Percentiles rank a stretch among this genome's conserved stretches.
Conservation (phyloP, 257 asterid species). For the Solanum virginianum region DNA sequence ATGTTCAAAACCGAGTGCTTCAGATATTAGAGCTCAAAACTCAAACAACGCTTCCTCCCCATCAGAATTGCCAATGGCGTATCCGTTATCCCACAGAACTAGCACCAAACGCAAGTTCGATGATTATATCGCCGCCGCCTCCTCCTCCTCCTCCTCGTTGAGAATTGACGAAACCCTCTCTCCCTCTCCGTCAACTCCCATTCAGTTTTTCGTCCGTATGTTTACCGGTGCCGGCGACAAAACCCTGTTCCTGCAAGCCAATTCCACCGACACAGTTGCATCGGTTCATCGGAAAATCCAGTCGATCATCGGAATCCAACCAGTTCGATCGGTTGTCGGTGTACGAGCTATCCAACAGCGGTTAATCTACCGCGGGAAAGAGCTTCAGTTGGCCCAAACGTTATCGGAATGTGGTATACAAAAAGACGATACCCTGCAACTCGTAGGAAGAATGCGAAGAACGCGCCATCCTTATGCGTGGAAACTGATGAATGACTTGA, state of each 20-base stretch:
- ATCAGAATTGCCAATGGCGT: neutral
- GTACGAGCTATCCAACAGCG: slow-evolving; percentile 42
- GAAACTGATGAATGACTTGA: slow-evolving; percentile 43
- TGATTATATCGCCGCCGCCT: slow-evolving; percentile 27
- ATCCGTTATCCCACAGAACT: neutral
- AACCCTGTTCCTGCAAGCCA: slow-evolving; percentile 46
- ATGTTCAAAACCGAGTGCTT: neutral
- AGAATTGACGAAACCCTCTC: slow-evolving; percentile 35
- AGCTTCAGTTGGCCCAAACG: slow-evolving; percentile 56
- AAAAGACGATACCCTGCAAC: slow-evolving; percentile 39
- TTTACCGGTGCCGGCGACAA: slow-evolving; percentile 29
- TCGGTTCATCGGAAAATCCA: slow-evolving; percentile 42
- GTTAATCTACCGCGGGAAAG: slow-evolving; percentile 51
- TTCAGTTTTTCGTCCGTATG: slow-evolving; percentile 71
- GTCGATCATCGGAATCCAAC: slow-evolving; percentile 28
- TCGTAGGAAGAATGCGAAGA: slow-evolving; percentile 69
- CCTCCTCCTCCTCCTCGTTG: slow-evolving; percentile 21
- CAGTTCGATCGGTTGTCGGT: neutral
- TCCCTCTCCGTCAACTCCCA: slow-evolving; percentile 20
- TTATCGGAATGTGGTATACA: slow-evolving; percentile 34
- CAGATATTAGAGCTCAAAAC: neutral
- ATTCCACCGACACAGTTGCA: slow-evolving; percentile 35
- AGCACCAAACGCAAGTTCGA: slow-evolving; percentile 58
- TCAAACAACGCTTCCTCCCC: neutral
- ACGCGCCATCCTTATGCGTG: slow-evolving; percentile 62